Evolutionary conservation across 1,284 basidiomycete genomes (phyloP), one percentile per base, ranked within the genome.

Genomic region (Boletus nobilissimus): DNA sequence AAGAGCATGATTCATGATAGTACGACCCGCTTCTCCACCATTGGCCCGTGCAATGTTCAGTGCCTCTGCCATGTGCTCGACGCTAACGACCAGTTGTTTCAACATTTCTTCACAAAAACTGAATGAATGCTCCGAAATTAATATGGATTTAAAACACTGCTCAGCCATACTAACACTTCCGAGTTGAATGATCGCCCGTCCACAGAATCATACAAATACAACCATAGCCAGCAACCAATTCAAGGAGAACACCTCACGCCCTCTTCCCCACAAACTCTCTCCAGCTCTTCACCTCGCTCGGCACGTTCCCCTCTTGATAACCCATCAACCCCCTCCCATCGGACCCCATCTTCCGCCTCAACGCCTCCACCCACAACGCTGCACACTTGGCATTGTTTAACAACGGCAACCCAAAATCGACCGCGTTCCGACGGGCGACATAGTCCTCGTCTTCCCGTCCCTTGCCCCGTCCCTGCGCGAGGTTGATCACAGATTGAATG

Each of bases 401-500:
- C 78, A 99, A 87, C 19, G 97, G 95, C 77, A 95, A 89, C 80
- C 96, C 97, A 83, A 98, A 98, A 89, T 97, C 96, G 72, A 97
- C 97, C 68, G 96, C 96, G 83, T 97, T 97, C 81, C 96, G 95
- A 76, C 76, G 92, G 73, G 98, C 97, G 64, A 99, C 97, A 83
- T 99, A 99, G 85, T 99, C 97, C 87, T 99, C 97, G 86, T 99
- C 98, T 34, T 94, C 89, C 39, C 94, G 93, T 81, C 94, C 93
- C 71, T 89, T 89, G 43, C 95, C 98, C 26, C 97, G 93, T 79
- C 92, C 89, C 84, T 94, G 93, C 32, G 98, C 95, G 69, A 99
- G 91, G 89, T 99, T 99, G 88, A 99, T 94, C 66, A 99, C 98
- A 77, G 94, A 95, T 84, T 97, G 95, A 84, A 99, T 98, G 83